phyloP scores from a whole-genome alignment of 805 yeast species.

The Pichia phayaonensis region DNA sequence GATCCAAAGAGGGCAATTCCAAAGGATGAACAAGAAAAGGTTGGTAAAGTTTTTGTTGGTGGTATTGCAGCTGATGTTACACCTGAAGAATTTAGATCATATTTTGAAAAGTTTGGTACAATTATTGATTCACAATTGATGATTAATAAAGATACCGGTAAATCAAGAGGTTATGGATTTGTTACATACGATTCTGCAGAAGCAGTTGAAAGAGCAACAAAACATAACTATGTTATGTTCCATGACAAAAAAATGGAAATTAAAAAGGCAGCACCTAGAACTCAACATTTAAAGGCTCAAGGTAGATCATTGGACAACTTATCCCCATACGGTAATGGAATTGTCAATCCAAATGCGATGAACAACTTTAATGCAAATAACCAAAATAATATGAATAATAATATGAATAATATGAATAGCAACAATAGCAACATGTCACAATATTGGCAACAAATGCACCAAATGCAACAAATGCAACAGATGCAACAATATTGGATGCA shows the following conservation, averaged over 20 bases:
- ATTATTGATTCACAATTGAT: slow-evolving; percentile 94
- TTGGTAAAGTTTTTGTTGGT: slow-evolving; percentile 95
- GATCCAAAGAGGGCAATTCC: slow-evolving; percentile 98
- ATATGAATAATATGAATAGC: background rate
- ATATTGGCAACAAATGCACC: slow-evolving; percentile 57
- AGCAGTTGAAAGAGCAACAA: slow-evolving; percentile 85
- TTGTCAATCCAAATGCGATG: slow-evolving; percentile 16
- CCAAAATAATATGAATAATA: slow-evolving; percentile 18
- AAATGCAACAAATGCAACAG: slow-evolving; percentile 37
- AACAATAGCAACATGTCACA: slow-evolving; percentile 32
- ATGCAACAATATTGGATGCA: slow-evolving; percentile 20
- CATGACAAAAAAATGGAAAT: slow-evolving; percentile 84
- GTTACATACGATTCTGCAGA: slow-evolving; percentile 92
- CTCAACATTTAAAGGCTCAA: slow-evolving; percentile 37
- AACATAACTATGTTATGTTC: slow-evolving; percentile 70
- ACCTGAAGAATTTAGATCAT: slow-evolving; percentile 80
- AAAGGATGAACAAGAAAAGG: slow-evolving; percentile 92
- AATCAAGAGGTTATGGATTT: slow-evolving; percentile 95
- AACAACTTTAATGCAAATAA: background rate
- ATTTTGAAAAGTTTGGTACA: slow-evolving; percentile 80
- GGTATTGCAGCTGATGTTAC: slow-evolving; percentile 93
- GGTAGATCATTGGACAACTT: slow-evolving; percentile 1
- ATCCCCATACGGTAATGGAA: background rate
- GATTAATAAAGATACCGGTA: slow-evolving; percentile 96
- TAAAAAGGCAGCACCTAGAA: slow-evolving; percentile 78